Percentiles rank a stretch among this genome's conserved stretches.
These are phyloP conservation scores for Pichia sp. DNA, from an alignment of 1,139 yeast species.

Conservation along the genomic window DNA sequence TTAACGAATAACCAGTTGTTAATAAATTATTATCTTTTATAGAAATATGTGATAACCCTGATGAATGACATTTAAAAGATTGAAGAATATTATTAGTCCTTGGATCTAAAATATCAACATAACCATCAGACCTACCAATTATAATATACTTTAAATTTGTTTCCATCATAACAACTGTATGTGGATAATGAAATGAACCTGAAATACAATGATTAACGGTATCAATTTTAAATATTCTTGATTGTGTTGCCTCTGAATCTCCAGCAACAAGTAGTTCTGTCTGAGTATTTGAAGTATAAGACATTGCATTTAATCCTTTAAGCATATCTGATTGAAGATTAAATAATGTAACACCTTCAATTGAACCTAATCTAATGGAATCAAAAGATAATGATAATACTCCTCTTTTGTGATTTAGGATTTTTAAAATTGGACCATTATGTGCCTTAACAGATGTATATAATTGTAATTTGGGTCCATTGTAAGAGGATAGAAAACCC, in stretches of 20 bases:
- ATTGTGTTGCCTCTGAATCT: slow-evolving; percentile 27
- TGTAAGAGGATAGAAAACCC: slow-evolving; percentile 29
- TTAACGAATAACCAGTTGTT: slow-evolving; percentile 71
- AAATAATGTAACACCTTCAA: slow-evolving; percentile 49
- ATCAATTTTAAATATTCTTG: slow-evolving; percentile 53
- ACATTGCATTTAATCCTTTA: slow-evolving; percentile 24
- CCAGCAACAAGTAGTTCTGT: slow-evolving; percentile 41
- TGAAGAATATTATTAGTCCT: slow-evolving; percentile 45
- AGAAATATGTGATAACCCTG: slow-evolving; percentile 71
- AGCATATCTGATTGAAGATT: slow-evolving; percentile 31
- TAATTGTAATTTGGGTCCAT: slow-evolving; percentile 34
- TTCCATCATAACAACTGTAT: slow-evolving; percentile 35
- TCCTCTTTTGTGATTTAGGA: slow-evolving; percentile 51
- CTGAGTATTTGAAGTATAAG: slow-evolving; percentile 34
- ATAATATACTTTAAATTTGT: slow-evolving; percentile 44
- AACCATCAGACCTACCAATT: slow-evolving; percentile 63
- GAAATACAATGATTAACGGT: slow-evolving; percentile 46
- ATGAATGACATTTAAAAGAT: slow-evolving; percentile 66
- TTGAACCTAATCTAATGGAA: slow-evolving; percentile 48
- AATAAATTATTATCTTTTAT: slow-evolving; percentile 70
- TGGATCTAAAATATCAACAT: slow-evolving; percentile 75
- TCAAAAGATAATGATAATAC: slow-evolving; percentile 50
- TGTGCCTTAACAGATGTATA: slow-evolving; percentile 50
- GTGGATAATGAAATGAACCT: slow-evolving; percentile 32
- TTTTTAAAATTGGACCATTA: slow-evolving; percentile 40